phyloP scores from a whole-genome alignment of 345 rosid species.

The Gossypium ekmanianum region DNA sequence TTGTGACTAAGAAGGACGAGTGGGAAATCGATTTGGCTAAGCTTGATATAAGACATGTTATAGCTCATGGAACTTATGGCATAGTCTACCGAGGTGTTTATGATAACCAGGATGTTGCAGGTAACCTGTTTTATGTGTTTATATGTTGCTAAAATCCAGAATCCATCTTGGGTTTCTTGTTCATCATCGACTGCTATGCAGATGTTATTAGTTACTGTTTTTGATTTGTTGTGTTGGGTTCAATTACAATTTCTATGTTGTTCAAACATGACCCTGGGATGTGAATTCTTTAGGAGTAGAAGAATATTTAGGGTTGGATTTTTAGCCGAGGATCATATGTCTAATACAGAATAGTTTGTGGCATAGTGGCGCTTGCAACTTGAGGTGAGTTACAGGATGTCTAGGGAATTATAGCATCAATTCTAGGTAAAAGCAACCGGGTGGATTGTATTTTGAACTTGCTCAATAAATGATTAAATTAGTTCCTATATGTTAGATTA shows the following conservation, averaged over 20 bases:
- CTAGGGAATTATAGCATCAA: background rate
- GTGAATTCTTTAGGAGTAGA: background rate
- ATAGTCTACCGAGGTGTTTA: constrained; percentile 69
- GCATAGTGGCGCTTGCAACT: background rate
- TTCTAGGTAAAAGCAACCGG: background rate
- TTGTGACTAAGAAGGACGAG: constrained; percentile 46
- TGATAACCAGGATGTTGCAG: constrained; percentile 76
- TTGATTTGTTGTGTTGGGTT: background rate
- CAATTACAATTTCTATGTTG: background rate
- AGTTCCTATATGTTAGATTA: no score
- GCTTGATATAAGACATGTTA: constrained; percentile 55
- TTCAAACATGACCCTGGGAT: background rate
- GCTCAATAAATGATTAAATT: no score
- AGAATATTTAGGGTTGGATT: background rate
- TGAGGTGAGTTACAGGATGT: background rate
- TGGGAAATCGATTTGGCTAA: constrained; percentile 81
- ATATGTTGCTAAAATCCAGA: background rate
- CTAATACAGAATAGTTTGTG: background rate
- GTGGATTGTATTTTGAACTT: no score
- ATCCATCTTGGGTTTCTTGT: background rate
- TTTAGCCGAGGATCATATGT: background rate
- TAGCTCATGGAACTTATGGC: constrained; percentile 76
- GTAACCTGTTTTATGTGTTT: constrained; percentile 24
- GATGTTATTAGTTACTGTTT: background rate
- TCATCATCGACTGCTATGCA: background rate